A percentile compares a stretch with the other conserved stretches of the same genome.
Evolutionary conservation across 2,329 filamentous ascomycete genomes (phyloP).

Genomic region (Fusarium dimerum): DNA sequence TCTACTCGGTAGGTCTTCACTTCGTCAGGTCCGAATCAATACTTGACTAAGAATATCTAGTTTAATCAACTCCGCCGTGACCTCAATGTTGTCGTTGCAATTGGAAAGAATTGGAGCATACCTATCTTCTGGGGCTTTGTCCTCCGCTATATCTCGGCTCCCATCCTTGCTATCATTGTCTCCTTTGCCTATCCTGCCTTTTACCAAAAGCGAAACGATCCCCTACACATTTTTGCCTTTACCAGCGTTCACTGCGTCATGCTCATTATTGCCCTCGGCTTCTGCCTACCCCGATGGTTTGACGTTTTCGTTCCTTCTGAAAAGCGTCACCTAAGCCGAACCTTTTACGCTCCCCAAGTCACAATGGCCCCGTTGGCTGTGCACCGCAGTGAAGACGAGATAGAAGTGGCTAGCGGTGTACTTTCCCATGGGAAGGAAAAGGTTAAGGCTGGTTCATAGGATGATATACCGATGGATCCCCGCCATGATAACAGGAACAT

Average conservation of each 20-base stretch:
- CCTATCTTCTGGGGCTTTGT: constrained; percentile 50
- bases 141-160: constrained; percentile 48
- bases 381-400: neutral
- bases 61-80: constrained; percentile 55
- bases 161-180: constrained; percentile 49
- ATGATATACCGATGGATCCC: neutral
- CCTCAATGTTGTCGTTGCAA: constrained; percentile 52
- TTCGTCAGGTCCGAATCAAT: neutral
- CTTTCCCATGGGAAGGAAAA: neutral
- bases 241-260: neutral
- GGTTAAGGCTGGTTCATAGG: neutral
- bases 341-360: neutral
- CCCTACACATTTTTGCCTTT: constrained; percentile 37
- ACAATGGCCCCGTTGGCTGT: neutral
- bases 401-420: neutral
- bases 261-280: neutral
- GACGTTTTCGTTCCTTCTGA: constrained; percentile 1
- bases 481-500: no score
- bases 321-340: neutral
- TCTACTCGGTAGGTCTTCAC: constrained; percentile 50
- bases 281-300: constrained; percentile 1
- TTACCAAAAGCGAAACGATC: constrained; percentile 45
- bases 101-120: constrained; percentile 55
- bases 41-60: constrained; percentile 28
- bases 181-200: constrained; percentile 51